A percentile compares a stretch with the other conserved stretches of the same genome.
Conservation (phyloP, 108 stramenopile genomes). For the Asterionellopsis glacialis region DNA sequence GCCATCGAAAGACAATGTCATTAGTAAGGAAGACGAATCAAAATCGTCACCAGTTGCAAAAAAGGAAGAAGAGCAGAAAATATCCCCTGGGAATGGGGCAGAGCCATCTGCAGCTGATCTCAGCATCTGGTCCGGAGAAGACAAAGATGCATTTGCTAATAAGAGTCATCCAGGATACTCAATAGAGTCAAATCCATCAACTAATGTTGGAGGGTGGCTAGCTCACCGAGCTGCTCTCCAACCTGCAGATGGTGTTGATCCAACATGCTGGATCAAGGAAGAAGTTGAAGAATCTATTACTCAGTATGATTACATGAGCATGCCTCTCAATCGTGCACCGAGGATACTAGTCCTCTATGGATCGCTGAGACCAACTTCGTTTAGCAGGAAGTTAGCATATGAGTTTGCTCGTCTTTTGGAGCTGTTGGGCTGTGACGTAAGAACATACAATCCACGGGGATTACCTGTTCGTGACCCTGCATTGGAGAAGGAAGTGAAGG, state of each 20-base stretch:
- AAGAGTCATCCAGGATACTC: constrained; percentile 46
- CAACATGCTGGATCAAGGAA: constrained; percentile 1
- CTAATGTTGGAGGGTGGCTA: constrained; percentile 40
- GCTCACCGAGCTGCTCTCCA: constrained; percentile 23
- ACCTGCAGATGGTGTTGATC: constrained; percentile 1
- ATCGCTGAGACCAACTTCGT: constrained; percentile 42
- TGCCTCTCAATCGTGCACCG: constrained; percentile 46
- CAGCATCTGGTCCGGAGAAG: constrained; percentile 21
- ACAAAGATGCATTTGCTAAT: constrained; percentile 21
- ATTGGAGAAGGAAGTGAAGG: constrained; percentile 47
- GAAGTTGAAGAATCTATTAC: constrained; percentile 17
- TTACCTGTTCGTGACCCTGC: constrained; percentile 56
- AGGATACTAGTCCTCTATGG: constrained; percentile 49
- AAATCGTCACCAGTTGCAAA: not conserved
- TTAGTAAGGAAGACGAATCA: not conserved
- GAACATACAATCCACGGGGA: constrained; percentile 51
- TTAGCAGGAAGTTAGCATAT: constrained; percentile 33
- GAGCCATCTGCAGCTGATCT: not conserved
- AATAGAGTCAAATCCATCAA: constrained; percentile 26
- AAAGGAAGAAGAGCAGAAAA: not conserved
- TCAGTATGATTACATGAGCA: constrained; percentile 29
- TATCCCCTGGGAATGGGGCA: not conserved
- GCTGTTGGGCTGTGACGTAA: constrained; percentile 52
- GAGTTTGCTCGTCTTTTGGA: constrained; percentile 57
- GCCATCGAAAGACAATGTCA: not conserved